Percentiles rank a stretch among this genome's conserved stretches.
Evolutionary conservation across 495 filamentous ascomycete genomes (phyloP).

Genomic region (Saxophila tyrrhenica): DNA sequence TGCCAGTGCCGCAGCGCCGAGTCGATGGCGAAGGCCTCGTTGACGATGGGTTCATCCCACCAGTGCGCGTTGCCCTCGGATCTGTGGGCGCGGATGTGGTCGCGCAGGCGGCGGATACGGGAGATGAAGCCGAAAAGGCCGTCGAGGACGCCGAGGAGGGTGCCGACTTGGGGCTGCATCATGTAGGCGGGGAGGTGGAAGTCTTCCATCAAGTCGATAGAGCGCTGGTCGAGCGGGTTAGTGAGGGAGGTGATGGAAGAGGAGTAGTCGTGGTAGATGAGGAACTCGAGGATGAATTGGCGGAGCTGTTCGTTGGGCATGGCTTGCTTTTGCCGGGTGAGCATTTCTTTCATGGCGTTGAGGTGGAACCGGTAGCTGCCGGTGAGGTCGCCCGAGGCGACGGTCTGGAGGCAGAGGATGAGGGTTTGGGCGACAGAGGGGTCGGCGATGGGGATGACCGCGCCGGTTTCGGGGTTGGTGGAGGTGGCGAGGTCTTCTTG

Average conservation of each 20-base stretch:
- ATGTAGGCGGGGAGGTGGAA: constrained; percentile 56
- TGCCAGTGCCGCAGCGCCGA: constrained; percentile 64
- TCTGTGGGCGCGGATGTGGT: constrained; percentile 60
- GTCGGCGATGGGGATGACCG: constrained; percentile 28
- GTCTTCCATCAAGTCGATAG: constrained; percentile 44
- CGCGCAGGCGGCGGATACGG: constrained; percentile 66
- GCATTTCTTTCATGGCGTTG: constrained; percentile 58
- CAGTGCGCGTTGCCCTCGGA: constrained; percentile 51
- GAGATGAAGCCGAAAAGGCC: constrained; percentile 73
- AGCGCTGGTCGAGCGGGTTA: constrained; percentile 31
- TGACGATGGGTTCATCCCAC: constrained; percentile 63
- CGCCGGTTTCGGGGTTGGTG: constrained; percentile 22
- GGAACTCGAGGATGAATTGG: constrained; percentile 83
- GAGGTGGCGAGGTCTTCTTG: constrained; percentile 9
- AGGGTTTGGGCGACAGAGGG: constrained; percentile 58
- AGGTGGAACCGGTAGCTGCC: constrained; percentile 78
- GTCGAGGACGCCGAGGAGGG: constrained; percentile 76
- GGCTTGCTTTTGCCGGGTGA: constrained; percentile 38
- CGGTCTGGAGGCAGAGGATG: constrained; percentile 68
- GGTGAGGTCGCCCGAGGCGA: constrained; percentile 63
- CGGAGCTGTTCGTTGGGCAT: constrained; percentile 49
- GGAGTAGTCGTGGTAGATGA: constrained; percentile 79
- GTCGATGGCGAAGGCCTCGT: constrained; percentile 68
- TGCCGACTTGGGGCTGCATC: constrained; percentile 62
- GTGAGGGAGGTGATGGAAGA: constrained; percentile 66